phyloP scores from a whole-genome alignment of 2,329 filamentous ascomycete genomes.

The Claviceps monticola region DNA sequence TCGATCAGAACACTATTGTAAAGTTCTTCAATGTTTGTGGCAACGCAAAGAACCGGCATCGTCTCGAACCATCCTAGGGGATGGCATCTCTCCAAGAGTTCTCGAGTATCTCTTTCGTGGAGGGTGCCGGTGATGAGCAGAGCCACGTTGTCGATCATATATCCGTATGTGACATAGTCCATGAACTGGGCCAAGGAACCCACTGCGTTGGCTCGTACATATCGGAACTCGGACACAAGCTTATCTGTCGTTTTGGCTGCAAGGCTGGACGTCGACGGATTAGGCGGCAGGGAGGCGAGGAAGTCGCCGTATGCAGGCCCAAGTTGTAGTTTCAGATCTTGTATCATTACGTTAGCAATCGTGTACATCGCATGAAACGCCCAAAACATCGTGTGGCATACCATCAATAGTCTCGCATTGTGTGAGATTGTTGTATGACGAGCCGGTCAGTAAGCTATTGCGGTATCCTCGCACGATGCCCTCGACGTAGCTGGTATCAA shows the following conservation, averaged over 20 bases:
- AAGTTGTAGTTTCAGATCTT: constrained; percentile 96
- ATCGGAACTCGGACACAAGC: constrained; percentile 92
- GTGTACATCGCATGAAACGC: background rate
- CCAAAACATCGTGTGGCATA: constrained; percentile 18
- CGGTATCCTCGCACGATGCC: constrained; percentile 95
- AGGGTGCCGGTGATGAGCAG: constrained; percentile 95
- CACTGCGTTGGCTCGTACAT: constrained; percentile 84
- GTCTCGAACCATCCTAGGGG: constrained; percentile 98
- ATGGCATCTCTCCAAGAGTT: constrained; percentile 90
- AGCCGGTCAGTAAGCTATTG: constrained; percentile 76
- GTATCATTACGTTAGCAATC: background rate
- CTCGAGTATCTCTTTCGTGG: constrained; percentile 91
- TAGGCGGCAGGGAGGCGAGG: constrained; percentile 82
- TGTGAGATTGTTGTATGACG: constrained; percentile 89
- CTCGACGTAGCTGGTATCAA: constrained; percentile 66
- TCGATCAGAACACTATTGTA: constrained; percentile 98
- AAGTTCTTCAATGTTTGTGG: constrained; percentile 95
- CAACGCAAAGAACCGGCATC: constrained; percentile 93
- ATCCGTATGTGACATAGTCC: constrained; percentile 96
- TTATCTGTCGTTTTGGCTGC: constrained; percentile 96
- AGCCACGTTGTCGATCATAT: constrained; percentile 99
- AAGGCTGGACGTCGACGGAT: constrained; percentile 89
- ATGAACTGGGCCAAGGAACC: constrained; percentile 89
- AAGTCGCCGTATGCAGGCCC: constrained; percentile 95
- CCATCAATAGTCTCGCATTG: constrained; percentile 98